Evolutionary conservation across 306 rosid genomes (phyloP).

Genomic region (cucumber (Cucumis sativus)): DNA sequence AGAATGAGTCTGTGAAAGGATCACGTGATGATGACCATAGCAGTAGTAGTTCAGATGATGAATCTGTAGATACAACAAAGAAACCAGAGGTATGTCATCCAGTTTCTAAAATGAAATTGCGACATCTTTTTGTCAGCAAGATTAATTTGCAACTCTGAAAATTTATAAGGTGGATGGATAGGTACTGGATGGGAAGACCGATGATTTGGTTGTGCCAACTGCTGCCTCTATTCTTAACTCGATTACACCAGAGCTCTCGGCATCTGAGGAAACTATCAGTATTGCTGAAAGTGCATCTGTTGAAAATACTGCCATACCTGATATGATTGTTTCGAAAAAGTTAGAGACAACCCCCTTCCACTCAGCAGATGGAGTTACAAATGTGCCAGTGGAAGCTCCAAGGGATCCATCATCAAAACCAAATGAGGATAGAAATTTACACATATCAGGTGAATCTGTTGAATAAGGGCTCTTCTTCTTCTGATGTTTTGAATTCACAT

Average conservation of each 20-base stretch:
- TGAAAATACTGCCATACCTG: neutral
- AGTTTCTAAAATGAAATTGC: constrained; percentile 4
- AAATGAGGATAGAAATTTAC: constrained; percentile 1
- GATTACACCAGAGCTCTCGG: neutral
- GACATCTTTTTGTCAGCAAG: constrained; percentile 6
- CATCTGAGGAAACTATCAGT: constrained; percentile 1
- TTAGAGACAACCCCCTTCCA: neutral
- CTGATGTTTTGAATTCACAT: neutral
- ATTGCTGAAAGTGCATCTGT: constrained; percentile 1
- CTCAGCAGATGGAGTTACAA: neutral
- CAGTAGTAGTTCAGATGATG: constrained; percentile 26
- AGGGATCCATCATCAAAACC: constrained; percentile 18
- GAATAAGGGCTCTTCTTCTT: neutral
- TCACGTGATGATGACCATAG: neutral
- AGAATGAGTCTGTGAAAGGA: neutral
- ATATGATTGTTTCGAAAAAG: constrained; percentile 1
- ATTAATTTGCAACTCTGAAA: constrained; percentile 17
- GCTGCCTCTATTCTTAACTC: neutral
- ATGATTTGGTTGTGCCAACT: constrained; percentile 8
- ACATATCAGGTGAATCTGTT: neutral
- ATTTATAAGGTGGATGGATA: constrained; percentile 10
- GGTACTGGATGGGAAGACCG: constrained; percentile 10
- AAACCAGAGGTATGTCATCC: neutral
- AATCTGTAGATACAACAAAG: neutral
- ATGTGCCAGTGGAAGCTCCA: constrained; percentile 4